Evolutionary conservation across 495 filamentous ascomycete species (phyloP).

Genomic region (Penicillium robsamsonii): DNA sequence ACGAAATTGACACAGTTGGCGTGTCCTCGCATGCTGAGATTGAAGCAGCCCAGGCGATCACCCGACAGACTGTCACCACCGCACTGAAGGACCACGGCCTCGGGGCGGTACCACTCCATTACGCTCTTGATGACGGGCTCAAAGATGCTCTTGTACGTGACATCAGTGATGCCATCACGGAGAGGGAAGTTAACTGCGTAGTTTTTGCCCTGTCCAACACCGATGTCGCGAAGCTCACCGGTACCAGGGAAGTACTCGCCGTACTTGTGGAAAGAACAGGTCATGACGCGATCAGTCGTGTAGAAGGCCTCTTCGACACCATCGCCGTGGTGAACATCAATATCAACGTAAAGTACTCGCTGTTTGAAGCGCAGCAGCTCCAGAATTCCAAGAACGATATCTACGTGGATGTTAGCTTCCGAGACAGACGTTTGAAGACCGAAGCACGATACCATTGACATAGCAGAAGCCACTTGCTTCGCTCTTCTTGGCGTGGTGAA

Average conservation of each 20-base stretch:
- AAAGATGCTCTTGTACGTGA: slow-evolving; percentile 90
- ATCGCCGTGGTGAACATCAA: slow-evolving; percentile 97
- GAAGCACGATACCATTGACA: slow-evolving; percentile 73
- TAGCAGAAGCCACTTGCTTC: slow-evolving; percentile 98
- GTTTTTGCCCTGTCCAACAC: slow-evolving; percentile 87
- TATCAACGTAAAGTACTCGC: slow-evolving; percentile 94
- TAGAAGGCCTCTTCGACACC: slow-evolving; percentile 98
- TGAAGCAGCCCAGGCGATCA: slow-evolving; percentile 95
- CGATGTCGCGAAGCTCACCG: slow-evolving; percentile 91
- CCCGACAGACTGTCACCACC: slow-evolving; percentile 94
- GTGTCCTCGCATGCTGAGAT: slow-evolving; percentile 94
- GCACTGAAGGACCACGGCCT: slow-evolving; percentile 95
- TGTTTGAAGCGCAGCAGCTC: slow-evolving; percentile 93
- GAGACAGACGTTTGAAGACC: neutral
- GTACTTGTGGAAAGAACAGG: slow-evolving; percentile 97
- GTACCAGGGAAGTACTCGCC: slow-evolving; percentile 99
- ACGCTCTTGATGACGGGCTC: slow-evolving; percentile 89
- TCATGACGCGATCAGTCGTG: slow-evolving; percentile 98
- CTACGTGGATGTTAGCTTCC: slow-evolving; percentile 41
- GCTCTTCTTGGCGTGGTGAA: slow-evolving; percentile 96
- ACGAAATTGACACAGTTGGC: slow-evolving; percentile 97
- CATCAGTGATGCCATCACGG: slow-evolving; percentile 92
- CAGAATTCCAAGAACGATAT: slow-evolving; percentile 95
- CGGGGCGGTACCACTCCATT: slow-evolving; percentile 94
- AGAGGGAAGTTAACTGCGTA: slow-evolving; percentile 97